A percentile compares a stretch with the other conserved stretches of the same genome.
Conservation (phyloP, 371 early-diverging fungal genomes). For the Rhizomucor miehei region DNA sequence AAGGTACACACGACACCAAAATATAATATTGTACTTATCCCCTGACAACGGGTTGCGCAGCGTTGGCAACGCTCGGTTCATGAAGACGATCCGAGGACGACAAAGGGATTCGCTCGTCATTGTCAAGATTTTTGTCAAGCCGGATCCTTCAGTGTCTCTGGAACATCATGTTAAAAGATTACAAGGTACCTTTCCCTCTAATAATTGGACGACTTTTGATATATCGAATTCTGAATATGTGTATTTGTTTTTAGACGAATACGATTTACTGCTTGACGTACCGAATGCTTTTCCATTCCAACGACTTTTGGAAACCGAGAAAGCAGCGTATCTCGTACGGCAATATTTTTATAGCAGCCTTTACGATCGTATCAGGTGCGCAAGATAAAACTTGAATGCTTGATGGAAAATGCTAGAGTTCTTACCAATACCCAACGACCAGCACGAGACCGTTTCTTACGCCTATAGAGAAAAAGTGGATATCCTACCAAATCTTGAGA, state of each 20-base stretch:
- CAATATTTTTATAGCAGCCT: slow-evolving; percentile 86
- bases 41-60: slow-evolving; percentile 34
- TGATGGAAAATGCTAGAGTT: too few relatives aligned
- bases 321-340: slow-evolving; percentile 85
- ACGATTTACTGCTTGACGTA: slow-evolving; percentile 59
- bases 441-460: slow-evolving; percentile 93
- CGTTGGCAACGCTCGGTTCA: slow-evolving; percentile 87
- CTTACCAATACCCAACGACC: too few relatives aligned
- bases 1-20: slow-evolving; percentile 39
- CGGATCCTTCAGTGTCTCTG: slow-evolving; percentile 66
- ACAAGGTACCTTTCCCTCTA: slow-evolving; percentile 37
- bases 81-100: slow-evolving; percentile 88
- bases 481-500: slow-evolving; percentile 82
- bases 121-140: slow-evolving; percentile 91
- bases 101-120: slow-evolving; percentile 78
- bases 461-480: slow-evolving; percentile 88
- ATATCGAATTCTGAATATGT: too few relatives aligned
- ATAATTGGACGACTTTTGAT: not conserved
- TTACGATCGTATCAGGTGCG: slow-evolving; percentile 90
- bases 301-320: slow-evolving; percentile 82
- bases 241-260: slow-evolving; percentile 69
- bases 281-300: slow-evolving; percentile 82
- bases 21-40: too few relatives aligned
- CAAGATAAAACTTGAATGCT: too few relatives aligned
- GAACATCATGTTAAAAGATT: slow-evolving; percentile 55